Evolutionary conservation across 2,329 filamentous ascomycete genomes (phyloP).

Genomic region (Stagonosporopsis rhizophila): DNA sequence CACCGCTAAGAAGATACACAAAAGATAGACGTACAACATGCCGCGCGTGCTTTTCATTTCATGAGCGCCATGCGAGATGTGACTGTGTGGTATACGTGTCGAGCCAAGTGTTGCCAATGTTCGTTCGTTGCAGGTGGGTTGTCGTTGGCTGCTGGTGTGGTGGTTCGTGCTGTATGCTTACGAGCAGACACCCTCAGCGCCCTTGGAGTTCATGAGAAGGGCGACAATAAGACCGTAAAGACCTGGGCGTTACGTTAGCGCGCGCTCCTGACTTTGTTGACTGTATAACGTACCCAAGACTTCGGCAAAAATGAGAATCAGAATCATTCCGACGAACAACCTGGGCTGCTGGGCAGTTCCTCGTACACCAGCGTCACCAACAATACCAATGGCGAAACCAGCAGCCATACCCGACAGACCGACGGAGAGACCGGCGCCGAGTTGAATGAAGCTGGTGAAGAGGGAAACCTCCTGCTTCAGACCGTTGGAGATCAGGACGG

Average conservation of each 20-base stretch:
- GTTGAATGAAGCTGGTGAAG: slow-evolving; percentile 61
- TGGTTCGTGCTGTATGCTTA: slow-evolving; percentile 9
- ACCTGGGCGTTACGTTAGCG: slow-evolving; percentile 62
- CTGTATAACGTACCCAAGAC: slow-evolving; percentile 77
- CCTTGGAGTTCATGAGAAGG: slow-evolving; percentile 99
- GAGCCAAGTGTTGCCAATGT: slow-evolving; percentile 25
- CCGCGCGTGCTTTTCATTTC: slow-evolving; percentile 27
- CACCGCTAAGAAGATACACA: slow-evolving; percentile 42
- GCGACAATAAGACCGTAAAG: slow-evolving; percentile 99
- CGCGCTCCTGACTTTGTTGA: too few species aligned
- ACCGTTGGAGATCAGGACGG: slow-evolving; percentile 62
- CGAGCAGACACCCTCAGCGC: slow-evolving; percentile 32
- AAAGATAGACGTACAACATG: slow-evolving; percentile 47
- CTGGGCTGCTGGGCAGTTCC: slow-evolving; percentile 84
- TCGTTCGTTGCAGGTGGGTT: slow-evolving; percentile 39
- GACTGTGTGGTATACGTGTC: slow-evolving; percentile 30
- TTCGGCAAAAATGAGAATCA: slow-evolving; percentile 99
- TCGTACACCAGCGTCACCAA: slow-evolving; percentile 83
- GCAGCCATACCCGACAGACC: slow-evolving; percentile 92
- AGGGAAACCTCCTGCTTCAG: slow-evolving; percentile 56
- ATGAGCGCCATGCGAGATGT: slow-evolving; percentile 39
- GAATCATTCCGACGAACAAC: slow-evolving; percentile 96
- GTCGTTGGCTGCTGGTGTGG: slow-evolving; percentile 39
- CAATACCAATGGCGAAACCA: slow-evolving; percentile 73
- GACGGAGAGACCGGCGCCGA: slow-evolving; percentile 60